Percentiles rank a stretch among this genome's conserved stretches.
Evolutionary conservation across 2,329 filamentous ascomycete species (phyloP).

Genomic region (Penicillium concentricum): DNA sequence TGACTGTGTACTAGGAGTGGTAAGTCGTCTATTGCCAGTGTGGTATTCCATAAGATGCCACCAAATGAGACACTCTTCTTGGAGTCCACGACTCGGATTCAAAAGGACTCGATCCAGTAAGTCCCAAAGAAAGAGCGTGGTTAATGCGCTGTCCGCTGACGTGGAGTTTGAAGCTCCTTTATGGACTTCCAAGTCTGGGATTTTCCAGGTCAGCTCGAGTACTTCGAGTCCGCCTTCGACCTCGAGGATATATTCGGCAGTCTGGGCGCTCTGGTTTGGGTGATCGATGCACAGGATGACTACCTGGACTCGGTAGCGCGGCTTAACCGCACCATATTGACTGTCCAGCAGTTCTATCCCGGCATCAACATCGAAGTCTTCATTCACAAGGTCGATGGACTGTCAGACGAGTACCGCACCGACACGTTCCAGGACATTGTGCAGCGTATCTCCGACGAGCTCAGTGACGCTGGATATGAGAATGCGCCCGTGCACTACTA

Average conservation of each 20-base stretch:
- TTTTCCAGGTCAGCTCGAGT: conserved; percentile 91
- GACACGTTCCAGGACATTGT: conserved; percentile 97
- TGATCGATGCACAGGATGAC: conserved; percentile 97
- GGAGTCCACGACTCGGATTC: conserved; percentile 89
- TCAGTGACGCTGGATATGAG: conserved; percentile 88
- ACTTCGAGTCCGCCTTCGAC: conserved; percentile 84
- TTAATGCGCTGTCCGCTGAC: not conserved
- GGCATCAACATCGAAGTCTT: conserved; percentile 98
- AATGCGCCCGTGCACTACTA: conserved; percentile 94
- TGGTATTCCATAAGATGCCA: conserved; percentile 98
- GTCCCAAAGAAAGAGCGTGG: conserved; percentile 35
- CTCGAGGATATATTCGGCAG: conserved; percentile 92
- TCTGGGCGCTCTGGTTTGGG: conserved; percentile 94
- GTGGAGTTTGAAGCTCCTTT: conserved; percentile 67
- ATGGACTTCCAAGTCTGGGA: conserved; percentile 99
- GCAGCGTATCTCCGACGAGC: conserved; percentile 92
- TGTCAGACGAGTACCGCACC: conserved; percentile 93
- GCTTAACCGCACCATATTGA: conserved; percentile 84
- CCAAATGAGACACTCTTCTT: conserved; percentile 94
- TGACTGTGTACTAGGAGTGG: conserved; percentile 67
- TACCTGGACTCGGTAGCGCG: conserved; percentile 88
- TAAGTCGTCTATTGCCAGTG: conserved; percentile 96
- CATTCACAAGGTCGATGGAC: conserved; percentile 97
- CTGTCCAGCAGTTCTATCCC: conserved; percentile 83
- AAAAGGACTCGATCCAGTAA: conserved; percentile 93